Base-by-base conservation (phyloP, 1,284 basidiomycete genomes). In the Veloboletus limbatus region DNA sequence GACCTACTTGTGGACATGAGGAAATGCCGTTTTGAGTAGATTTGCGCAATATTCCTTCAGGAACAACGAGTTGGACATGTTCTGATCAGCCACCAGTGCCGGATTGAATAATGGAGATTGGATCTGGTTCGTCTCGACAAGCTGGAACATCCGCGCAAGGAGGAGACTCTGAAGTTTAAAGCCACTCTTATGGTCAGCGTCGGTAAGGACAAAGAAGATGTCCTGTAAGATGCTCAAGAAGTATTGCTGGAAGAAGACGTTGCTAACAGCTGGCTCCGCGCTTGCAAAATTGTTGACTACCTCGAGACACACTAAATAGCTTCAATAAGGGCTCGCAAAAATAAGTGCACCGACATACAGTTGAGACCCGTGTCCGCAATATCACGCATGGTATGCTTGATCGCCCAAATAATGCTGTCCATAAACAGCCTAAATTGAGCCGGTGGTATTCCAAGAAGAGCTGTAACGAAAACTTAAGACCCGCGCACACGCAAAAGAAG, bases 361-460 rank as follows among this genome's bases (percentile, higher is more conserved):
- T 88, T 92, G 53, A 97, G 68, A 43, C 96, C 96, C 27, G 86
- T 92, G 67, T 99, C 97, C 21, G 95, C 92, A 58, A 99, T 98
- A 70, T 99, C 97, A 45, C 97, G 85, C 92, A 97, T 97, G 14
- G 94, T 97, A 73, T 99, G 97, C 72, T 99, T 99, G 77, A 99
- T 97, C 11, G 94, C 96, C 97, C 97, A 99, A 44, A 97, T 90
- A 55, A 98, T 90, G 56, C 93, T 95, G 69, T 99, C 97, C 83
- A 98, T 97, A 68, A 97, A 90, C 51, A 99, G 73, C 74, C 97
- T 98, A 80, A 99, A 99, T 71, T 97, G 91, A 41, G 79, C 69
- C n/a, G 93, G 88, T 13, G 92, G 89, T 47, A 98, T 79, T 31
- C 82, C 83, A 49, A 98, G 78, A 32, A 99, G 74, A 7, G 93